Base-by-base conservation (phyloP, 2,329 filamentous ascomycete genomes). In the Pseudogymnoascus sp. region DNA sequence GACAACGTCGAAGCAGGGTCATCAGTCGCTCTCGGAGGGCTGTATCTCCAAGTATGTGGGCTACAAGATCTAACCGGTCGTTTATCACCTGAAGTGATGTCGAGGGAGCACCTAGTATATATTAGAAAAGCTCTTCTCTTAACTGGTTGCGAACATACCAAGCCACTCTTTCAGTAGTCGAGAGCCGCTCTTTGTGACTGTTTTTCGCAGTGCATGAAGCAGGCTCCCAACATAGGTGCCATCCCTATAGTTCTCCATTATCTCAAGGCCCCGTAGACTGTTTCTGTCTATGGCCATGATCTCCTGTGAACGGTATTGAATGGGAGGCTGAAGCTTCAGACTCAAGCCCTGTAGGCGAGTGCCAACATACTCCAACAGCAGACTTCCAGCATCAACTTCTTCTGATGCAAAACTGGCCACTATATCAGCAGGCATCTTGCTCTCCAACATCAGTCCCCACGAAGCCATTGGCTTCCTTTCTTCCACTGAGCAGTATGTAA, bases 231-330 rank as follows among this genome's bases (percentile, higher is more conserved):
- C 87, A 40, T 89, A 88, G 18, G 82, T 76, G 2, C 89, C 87
- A 69, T 97, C 93, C 59, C 89, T 84, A 60, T 96, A 86, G 0
- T 95, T 97, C 72, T 87, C 86, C 67, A 91, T 87, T 67, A 99
- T 90, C 74, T 99, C 95, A 4, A 99, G 81, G 1, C 93, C 91
- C 64, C 90, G 84, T 76, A 99, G 82, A 67, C 89, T 97, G 71
- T 93, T 96, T 72, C 89, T 93, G 77, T 99, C 95, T 67, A 99
- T 96, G 60, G 79, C 83, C 90, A 99, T 95, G 66, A 89, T 86
- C 65, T 96, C 85, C 71, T 90, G 80, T 60, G 84, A 81, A 67
- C 89, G 85, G 67, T 91, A 84, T 64, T 90, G 88, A 37, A 88
- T 78, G 1, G 95, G 95, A 49, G 91, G 87, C 72, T 96, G 92